Base-by-base conservation (phyloP, 1,284 basidiomycete species). In the Filobasidium uniguttulatum region DNA sequence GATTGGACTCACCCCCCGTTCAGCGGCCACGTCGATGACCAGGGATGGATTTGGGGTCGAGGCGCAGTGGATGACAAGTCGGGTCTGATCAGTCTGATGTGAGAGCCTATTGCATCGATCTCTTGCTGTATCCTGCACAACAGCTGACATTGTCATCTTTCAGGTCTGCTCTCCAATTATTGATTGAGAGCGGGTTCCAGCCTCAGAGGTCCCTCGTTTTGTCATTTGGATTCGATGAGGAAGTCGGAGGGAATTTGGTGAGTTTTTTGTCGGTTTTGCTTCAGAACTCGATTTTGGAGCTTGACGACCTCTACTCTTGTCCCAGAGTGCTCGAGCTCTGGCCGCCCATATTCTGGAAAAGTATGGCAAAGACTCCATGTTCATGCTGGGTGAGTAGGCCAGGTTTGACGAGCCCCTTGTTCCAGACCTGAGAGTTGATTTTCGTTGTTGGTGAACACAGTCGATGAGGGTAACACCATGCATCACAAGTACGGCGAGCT, bases 161-260 rank as follows among this genome's bases (percentile, higher is more conserved):
- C 53, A 78, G 77, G 56, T 72, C 71, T 3, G 70, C 75, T 0
- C 57, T 81, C 15, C 78, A 81, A 59, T 69, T 72, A 0, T 64
- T 81, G 3, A 61, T 81, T n/a, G 69, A 73, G 48, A 64, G 62
- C 23, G 63, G 70, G 30, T 81, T 78, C 58, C 56, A 69, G 31
- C 79, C 78, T 0, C 65, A 69, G 14, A 73, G 79, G 3, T 71
- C 72, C 0, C 66, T 84, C 35, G 70, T 83, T 20, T 68, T 82
- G 22, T 75, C 77, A 1, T 79, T 77, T 46, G 83, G 83, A n/a
- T 78, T 77, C 51, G 82, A 85, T 58, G 83, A 84, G 58, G 82
- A 85, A 65, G 62, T 70, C 2, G 71, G 73, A 23, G 79, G 80
- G 45, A 65, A 62, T 56, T 58, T 64, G 45, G 64, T 65, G 55